Conservation (phyloP, 1,139 yeast genomes). For the Candida smagusa region DNA sequence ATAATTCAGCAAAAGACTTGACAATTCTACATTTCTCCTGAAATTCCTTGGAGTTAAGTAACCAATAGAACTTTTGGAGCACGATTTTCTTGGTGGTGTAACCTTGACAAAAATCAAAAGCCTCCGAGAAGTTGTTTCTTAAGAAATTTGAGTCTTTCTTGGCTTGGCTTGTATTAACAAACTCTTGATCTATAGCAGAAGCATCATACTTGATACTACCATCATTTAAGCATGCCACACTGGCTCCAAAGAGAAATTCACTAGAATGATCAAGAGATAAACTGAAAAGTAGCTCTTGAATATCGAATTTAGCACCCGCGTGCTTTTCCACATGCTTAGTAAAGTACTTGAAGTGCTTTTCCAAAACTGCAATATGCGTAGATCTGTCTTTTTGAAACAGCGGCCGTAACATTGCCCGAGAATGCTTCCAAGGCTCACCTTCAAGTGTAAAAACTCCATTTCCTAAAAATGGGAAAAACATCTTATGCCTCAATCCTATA, state of each 20-base stretch:
- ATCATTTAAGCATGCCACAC: slow-evolving; percentile 29
- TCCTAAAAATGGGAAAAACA: slow-evolving; percentile 46
- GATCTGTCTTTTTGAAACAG: slow-evolving; percentile 57
- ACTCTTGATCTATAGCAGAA: slow-evolving; percentile 11
- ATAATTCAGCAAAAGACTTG: slow-evolving; percentile 27
- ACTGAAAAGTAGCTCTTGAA: slow-evolving; percentile 37
- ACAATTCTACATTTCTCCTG: slow-evolving; percentile 17
- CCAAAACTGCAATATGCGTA: slow-evolving; percentile 46
- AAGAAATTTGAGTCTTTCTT: slow-evolving; percentile 11
- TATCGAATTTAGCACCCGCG: slow-evolving; percentile 23
- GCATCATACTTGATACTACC: slow-evolving; percentile 21
- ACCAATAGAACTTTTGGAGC: slow-evolving; percentile 25
- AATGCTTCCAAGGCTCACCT: slow-evolving; percentile 56
- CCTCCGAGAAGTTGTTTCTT: slow-evolving; percentile 27
- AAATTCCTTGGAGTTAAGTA: slow-evolving; percentile 29
- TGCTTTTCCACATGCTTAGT: slow-evolving; percentile 28
- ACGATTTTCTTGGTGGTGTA: slow-evolving; percentile 27
- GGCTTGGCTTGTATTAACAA: slow-evolving; percentile 12
- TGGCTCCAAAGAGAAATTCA: slow-evolving; percentile 38
- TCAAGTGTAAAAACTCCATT: slow-evolving; percentile 57
- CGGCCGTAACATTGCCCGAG: slow-evolving; percentile 56
- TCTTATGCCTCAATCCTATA: slow-evolving; percentile 47
- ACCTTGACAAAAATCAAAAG: slow-evolving; percentile 32
- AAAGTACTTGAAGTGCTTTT: slow-evolving; percentile 43
- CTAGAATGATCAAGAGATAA: slow-evolving; percentile 43